Percentiles rank a stretch among this genome's conserved stretches.
Evolutionary conservation across 495 filamentous ascomycete genomes (phyloP).

Genomic region (Bacidia rubella): DNA sequence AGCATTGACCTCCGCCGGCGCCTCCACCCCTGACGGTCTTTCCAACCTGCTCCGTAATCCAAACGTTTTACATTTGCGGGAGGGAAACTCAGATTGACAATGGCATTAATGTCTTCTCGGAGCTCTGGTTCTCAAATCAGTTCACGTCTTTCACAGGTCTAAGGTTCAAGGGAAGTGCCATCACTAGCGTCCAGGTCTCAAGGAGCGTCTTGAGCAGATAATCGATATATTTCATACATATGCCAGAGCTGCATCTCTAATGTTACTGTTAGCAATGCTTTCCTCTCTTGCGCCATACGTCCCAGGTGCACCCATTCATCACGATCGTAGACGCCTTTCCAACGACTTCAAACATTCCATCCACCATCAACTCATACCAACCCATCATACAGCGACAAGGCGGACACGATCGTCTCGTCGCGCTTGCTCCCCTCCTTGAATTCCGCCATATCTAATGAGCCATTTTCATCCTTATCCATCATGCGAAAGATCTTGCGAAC

Average conservation of each 20-base stretch:
- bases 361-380: conserved; percentile 44
- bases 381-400: conserved; percentile 90
- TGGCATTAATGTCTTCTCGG: too few relatives aligned
- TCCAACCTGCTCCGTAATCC: too few relatives aligned
- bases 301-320: neutral
- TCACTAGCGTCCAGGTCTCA: too few relatives aligned
- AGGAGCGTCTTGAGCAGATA: too few relatives aligned
- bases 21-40: neutral
- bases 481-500: conserved; percentile 97
- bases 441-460: conserved; percentile 82
- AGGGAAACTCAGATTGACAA: too few relatives aligned
- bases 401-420: conserved; percentile 98
- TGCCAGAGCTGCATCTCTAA: neutral
- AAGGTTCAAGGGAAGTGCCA: too few relatives aligned
- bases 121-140: too few relatives aligned
- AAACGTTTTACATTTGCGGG: too few relatives aligned
- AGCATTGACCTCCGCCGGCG: neutral
- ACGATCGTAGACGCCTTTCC: neutral
- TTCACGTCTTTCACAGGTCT: too few relatives aligned
- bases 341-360: neutral
- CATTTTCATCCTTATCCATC: conserved; percentile 99
- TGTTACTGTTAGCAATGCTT: neutral
- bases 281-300: neutral
- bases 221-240: neutral
- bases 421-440: conserved; percentile 99